Base-by-base conservation (phyloP, 768 basidiomycete species). In the Mycena floridula region DNA sequence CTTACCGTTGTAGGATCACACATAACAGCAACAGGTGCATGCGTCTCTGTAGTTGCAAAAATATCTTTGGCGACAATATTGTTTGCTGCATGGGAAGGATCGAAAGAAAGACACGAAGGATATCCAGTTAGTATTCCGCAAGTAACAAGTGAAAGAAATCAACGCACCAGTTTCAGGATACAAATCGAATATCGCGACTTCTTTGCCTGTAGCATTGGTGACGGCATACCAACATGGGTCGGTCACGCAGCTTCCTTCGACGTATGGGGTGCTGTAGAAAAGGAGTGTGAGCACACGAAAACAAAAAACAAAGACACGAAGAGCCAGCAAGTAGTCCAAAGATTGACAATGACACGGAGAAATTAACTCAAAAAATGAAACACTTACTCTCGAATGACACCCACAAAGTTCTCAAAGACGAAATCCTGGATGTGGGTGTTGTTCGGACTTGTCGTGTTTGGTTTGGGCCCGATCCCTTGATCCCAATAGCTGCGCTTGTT, bases 141-240 rank as follows among this genome's bases (percentile, higher is more conserved):
- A 18, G 20, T n/a, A n/a, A 15, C 25, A 25, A 30, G 9, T 12
- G 18, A 24, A 44, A 2, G 11, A n/a, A n/a, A n/a, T n/a, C n/a
- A 6, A 39, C 69, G 23, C 42, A 77, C 76, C 70, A 7, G 79
- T 81, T n/a, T 64, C 63, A 2, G 73, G 72, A 47, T 78, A 76
- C 20, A 82, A 57, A 53, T 81, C 80, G 27, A 81, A 68, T 38
- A 82, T 80, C 5, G 64, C 64, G 20, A 76, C 75, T 58, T 82
- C 79, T 49, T 73, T 77, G 23, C 79, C 76, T 1, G 78, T 79
- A 7, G 77, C 76, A 18, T 69, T 69, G 2, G 64, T 48, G 0
- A 81, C 77, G 37, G 54, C 61, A 54, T 81, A 68, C 78, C 79
- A 82, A 61, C 78, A 81, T 4, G 78, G 80, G 52, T 82, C 75